A percentile compares a stretch with the other conserved stretches of the same genome.
These are phyloP conservation scores for Yamadazyma atmosphaerica DNA, from an alignment of 1,139 yeast genomes.

Conservation along the genomic window DNA sequence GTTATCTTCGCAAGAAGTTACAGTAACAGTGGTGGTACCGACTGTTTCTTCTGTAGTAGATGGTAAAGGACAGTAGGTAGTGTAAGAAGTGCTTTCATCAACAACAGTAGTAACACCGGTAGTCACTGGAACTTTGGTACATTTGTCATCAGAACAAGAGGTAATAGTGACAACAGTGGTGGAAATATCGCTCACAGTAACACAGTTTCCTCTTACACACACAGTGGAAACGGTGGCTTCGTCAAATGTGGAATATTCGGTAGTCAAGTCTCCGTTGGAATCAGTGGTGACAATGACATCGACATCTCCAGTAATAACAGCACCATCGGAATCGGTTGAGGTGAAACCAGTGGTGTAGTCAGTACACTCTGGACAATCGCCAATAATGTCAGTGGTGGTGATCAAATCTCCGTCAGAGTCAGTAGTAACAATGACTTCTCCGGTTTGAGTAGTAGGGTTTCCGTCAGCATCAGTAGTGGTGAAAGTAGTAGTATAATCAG, in stretches of 20 bases:
- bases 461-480: conserved; percentile 4
- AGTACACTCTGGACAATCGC: conserved; percentile 12
- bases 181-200: conserved; percentile 16
- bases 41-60: conserved; percentile 16
- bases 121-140: conserved; percentile 30
- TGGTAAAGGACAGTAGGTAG: conserved; percentile 25
- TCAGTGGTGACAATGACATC: conserved; percentile 8
- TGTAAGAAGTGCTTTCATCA: conserved; percentile 20
- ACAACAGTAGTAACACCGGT: conserved; percentile 26
- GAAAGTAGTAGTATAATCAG: conserved; percentile 4
- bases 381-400: conserved; percentile 6
- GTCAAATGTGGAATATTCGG: conserved; percentile 3
- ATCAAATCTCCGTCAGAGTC: conserved; percentile 6
- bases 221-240: conserved; percentile 9
- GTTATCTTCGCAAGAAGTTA: conserved; percentile 19
- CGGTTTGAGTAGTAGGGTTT: conserved; percentile 3
- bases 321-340: conserved; percentile 9
- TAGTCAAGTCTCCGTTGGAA: conserved; percentile 1
- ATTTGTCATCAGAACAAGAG: conserved; percentile 41
- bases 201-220: conserved; percentile 15
- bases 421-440: conserved; percentile 11
- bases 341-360: conserved; percentile 14
- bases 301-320: conserved; percentile 6
- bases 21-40: conserved; percentile 22
- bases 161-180: conserved; percentile 47